Conservation (phyloP, 331 rosid species). For the Rhamnella rubrinervis region DNA sequence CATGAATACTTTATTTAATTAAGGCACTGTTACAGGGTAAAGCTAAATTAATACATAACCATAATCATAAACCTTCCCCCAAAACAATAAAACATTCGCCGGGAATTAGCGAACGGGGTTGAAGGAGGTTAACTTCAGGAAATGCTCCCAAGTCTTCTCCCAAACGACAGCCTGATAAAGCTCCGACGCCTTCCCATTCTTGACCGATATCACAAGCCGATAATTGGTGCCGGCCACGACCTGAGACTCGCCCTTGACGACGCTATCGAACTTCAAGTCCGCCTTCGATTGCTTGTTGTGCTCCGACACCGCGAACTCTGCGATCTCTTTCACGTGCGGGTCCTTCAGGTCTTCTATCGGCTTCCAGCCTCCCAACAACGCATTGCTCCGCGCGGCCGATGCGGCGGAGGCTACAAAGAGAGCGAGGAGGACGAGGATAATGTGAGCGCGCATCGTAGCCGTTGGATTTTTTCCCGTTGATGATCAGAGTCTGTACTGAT, state of each 20-base stretch:
- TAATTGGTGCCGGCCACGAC: constrained; percentile 62
- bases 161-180: constrained; percentile 43
- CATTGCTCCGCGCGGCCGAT: background rate
- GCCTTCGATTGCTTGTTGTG: constrained; percentile 36
- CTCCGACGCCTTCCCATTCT: constrained; percentile 9
- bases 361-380: constrained; percentile 34
- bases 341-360: constrained; percentile 35
- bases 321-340: constrained; percentile 51
- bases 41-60: no score
- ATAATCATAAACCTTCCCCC: no score
- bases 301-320: constrained; percentile 46
- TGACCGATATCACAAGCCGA: constrained; percentile 38
- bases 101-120: background rate
- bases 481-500: background rate
- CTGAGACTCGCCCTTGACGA: constrained; percentile 49
- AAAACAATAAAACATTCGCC: no score
- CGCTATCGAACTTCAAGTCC: constrained; percentile 26
- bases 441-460: constrained; percentile 14
- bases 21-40: no score
- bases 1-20: no score
- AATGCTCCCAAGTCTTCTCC: constrained; percentile 50
- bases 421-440: constrained; percentile 5
- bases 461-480: background rate
- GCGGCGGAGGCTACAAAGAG: background rate
- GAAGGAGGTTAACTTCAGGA: constrained; percentile 49